Evolutionary conservation across 2,329 filamentous ascomycete genomes (phyloP).

Genomic region (Ascochyta rabiei): DNA sequence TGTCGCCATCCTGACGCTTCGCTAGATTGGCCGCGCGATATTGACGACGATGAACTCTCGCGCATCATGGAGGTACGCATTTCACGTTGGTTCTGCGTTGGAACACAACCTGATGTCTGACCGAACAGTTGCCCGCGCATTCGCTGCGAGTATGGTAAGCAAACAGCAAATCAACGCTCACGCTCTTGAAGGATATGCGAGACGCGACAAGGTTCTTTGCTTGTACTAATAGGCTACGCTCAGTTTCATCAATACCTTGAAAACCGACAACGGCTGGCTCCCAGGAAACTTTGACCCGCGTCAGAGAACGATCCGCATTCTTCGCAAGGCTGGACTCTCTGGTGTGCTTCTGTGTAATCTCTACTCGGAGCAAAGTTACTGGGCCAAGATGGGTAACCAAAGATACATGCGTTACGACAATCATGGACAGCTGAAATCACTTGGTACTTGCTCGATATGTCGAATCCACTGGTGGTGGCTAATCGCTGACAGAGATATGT

Average conservation of each 20-base stretch:
- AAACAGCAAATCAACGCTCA: too few species aligned
- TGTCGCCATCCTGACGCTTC: too few species aligned
- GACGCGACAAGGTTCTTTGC: too few species aligned
- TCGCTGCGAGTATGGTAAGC: too few species aligned
- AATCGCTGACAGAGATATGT: conserved; percentile 15
- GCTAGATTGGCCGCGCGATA: too few species aligned
- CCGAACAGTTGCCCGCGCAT: too few species aligned
- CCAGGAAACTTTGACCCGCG: not conserved
- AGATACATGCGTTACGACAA: conserved; percentile 11
- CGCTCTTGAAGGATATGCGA: too few species aligned
- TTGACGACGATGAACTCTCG: too few species aligned
- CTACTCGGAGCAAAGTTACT: conserved; percentile 21
- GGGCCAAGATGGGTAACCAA: conserved; percentile 37
- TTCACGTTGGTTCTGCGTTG: too few species aligned
- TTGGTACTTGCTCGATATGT: not conserved
- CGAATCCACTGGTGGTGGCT: not conserved
- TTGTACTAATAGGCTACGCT: too few species aligned
- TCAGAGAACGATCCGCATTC: not conserved
- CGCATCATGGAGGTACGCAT: too few species aligned
- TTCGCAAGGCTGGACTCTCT: not conserved
- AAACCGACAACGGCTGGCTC: not conserved
- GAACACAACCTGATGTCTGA: too few species aligned
- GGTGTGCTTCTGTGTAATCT: conserved; percentile 12
- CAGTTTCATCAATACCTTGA: conserved; percentile 5
- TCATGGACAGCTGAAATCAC: not conserved